Evolutionary conservation across 495 filamentous ascomycete genomes (phyloP).

Genomic region (Xylaria curta): DNA sequence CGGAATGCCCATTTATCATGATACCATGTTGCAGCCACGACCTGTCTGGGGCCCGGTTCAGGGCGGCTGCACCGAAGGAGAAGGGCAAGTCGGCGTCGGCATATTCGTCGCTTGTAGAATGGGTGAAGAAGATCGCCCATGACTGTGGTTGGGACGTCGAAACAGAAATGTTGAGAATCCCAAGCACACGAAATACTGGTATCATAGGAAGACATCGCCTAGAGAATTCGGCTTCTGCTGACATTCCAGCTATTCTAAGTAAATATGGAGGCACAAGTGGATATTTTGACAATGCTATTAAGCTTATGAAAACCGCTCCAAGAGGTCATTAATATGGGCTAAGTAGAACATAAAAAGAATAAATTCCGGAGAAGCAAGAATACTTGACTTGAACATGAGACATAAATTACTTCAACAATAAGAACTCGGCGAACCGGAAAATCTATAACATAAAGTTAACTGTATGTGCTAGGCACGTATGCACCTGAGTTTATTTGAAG

Average conservation of each 20-base stretch:
- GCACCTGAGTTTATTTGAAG: neutral
- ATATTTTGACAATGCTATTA: constrained; percentile 60
- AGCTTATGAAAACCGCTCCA: constrained; percentile 50
- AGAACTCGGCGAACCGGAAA: no score
- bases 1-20: constrained; percentile 78
- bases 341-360: neutral
- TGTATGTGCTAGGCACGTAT: neutral
- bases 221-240: constrained; percentile 14
- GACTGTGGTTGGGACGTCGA: constrained; percentile 80
- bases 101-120: constrained; percentile 77
- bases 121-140: constrained; percentile 67
- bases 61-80: constrained; percentile 67
- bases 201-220: constrained; percentile 66
- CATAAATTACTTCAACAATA: neutral
- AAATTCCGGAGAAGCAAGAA: neutral
- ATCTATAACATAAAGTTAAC: neutral
- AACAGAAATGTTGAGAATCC: constrained; percentile 81
- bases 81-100: constrained; percentile 59
- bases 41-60: constrained; percentile 73
- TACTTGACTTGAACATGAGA: neutral
- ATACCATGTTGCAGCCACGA: constrained; percentile 96
- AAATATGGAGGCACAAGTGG: constrained; percentile 62
- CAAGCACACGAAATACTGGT: constrained; percentile 85
- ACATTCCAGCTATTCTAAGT: constrained; percentile 49
- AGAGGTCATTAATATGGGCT: constrained; percentile 45